Evolutionary conservation across 768 basidiomycete genomes (phyloP), one percentile per base, ranked within the genome.

Genomic region (Panellus pusillus): DNA sequence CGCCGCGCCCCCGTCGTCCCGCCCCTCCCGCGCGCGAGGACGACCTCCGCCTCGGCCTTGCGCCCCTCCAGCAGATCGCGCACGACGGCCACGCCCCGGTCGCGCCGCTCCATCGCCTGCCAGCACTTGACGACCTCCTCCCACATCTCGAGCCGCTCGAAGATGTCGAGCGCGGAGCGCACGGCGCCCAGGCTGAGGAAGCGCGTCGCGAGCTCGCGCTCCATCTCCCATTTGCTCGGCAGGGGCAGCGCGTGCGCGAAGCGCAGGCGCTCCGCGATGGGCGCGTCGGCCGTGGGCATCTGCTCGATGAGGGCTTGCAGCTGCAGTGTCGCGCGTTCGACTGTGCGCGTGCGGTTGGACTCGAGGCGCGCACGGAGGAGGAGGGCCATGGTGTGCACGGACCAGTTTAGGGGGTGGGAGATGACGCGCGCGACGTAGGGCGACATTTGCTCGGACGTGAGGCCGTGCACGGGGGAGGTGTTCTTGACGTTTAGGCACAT

Each of bases 131-230:
- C 93, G 8, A 91, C 94, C 59, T 98, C 92, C 72, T 97, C 97
- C 95, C 95, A 99, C 93, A 98, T 93, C 72, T 98, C 94, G 55
- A 98, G 75, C 32, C 91, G 80, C 71, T 93, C 89, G 65, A 93
- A 98, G 50, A 98, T 95, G 68, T 90, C 95, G 44, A 98, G 74
- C 0, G 97, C 95, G 5, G 91, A 93, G 61, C 86, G 86, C 54
- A 90, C 78, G 51, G 96, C 93, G 14, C 97, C 97, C 44, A 98
- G 76, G 41, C 83, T 79, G 60, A 94, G 73, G 72, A 89, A 94
- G 48, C 92, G 82, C 61, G 79, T 69, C 1, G 93, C 97, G 19
- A 99, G 79, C 69, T 99, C 97, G 38, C 81, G 79, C 66, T 98
- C 92, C 76, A 98, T 80, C 64, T 91, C 91, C 97, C 97, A 99